Base-by-base conservation (phyloP, 2,329 filamentous ascomycete species). In the Phialophora expanda region DNA sequence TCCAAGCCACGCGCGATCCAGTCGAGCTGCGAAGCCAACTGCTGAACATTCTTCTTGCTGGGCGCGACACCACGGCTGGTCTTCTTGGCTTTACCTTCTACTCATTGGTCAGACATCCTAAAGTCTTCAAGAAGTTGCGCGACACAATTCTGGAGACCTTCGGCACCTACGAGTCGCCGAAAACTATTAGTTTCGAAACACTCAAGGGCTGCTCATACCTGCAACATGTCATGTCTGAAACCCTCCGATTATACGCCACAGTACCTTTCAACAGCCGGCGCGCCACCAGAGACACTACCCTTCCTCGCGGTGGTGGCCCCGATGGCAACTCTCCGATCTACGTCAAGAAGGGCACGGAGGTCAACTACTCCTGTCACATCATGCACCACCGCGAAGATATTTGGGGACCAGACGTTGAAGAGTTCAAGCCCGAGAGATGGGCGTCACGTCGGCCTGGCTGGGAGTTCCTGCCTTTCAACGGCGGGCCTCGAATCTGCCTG, bases 351-450 rank as follows among this genome's bases (percentile, higher is more conserved):
- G 83, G 82, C 17, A 78, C 78, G 3, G 69, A 74, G 1, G 78
- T 86, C 28, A 71, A 68, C 38, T 84, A 80, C 70, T 74, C 68
- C 61, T 76, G 80, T 6, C 83, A 81, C 70, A 69, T 77, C 24
- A 85, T 85, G 78, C 84, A 86, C 69, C 78, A 81, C 20, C 78
- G 82, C 14, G 76, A 76, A 44, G 70, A 71, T 12, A 55, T 71
- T 9, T 72, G 69, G 69, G 70, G 70, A 14, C 58, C 64, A 1
- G 70, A 72, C 51, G 70, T 65, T 3, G 63, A 66, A 28, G 61
- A 80, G 38, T 92, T 87, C 78, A 82, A 81, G 66, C 90, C 90
- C 0, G 89, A 91, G 56, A 82, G 90, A 64, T 93, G 90, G 90
- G 78, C 77, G 70, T 89, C 0, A 88, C 90, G 51, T 81, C 90